Evolutionary conservation across 306 rosid species (phyloP).

Genomic region (Lithocarpus polystachyus): DNA sequence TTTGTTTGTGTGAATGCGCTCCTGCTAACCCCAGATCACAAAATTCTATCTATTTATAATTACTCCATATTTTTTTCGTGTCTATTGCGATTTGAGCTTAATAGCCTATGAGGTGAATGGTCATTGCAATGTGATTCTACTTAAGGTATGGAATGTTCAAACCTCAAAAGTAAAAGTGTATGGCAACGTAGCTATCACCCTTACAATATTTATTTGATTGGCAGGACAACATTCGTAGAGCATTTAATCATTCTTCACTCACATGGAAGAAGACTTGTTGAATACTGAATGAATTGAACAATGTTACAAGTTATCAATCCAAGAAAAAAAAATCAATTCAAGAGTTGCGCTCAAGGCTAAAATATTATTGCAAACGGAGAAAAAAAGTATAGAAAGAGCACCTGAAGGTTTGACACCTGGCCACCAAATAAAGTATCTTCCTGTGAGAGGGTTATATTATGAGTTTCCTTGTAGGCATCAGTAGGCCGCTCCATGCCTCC

Average conservation of each 20-base stretch:
- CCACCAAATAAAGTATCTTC: constrained; percentile 97
- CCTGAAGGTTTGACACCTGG: constrained; percentile 96
- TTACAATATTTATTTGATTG: background rate
- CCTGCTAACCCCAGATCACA: background rate
- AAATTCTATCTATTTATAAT: background rate
- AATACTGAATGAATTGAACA: background rate
- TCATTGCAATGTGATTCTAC: background rate
- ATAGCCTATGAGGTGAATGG: background rate
- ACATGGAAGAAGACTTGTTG: background rate
- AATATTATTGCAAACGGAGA: constrained; percentile 1
- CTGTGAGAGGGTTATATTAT: constrained; percentile 68
- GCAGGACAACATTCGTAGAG: background rate
- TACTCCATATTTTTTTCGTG: background rate
- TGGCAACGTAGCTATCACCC: background rate
- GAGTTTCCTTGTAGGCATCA: constrained; percentile 96
- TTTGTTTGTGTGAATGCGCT: too few species aligned
- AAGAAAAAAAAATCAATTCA: background rate
- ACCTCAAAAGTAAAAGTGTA: background rate
- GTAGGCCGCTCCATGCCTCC: constrained; percentile 99
- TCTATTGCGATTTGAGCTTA: background rate
- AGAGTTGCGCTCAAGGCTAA: background rate
- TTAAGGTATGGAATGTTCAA: background rate
- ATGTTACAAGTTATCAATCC: background rate
- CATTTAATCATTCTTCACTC: background rate
- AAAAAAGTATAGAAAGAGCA: constrained; percentile 23